Evolutionary conservation across 441 rosid species (phyloP), one percentile per base, ranked within the genome.

Genomic region (Populus tomentosa): DNA sequence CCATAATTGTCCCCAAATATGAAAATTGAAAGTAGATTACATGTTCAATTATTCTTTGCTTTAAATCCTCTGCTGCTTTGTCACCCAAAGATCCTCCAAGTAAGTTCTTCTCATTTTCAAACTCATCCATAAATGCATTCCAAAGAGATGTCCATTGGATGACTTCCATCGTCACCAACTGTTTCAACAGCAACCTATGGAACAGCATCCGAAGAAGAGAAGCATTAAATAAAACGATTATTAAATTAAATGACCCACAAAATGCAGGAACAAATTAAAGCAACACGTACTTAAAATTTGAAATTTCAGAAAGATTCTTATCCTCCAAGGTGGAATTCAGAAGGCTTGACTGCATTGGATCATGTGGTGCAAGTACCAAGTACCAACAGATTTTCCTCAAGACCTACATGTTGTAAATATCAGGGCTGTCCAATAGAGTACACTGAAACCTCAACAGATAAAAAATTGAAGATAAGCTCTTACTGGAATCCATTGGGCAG

Each of bases 311-410:
- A 67, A 93, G 82, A 82, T 89, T 95, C 84, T 91, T 95, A 77
- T 95, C 97, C 84, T 95, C 96, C 81, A 89, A 82, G 70, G 94
- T 89, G 64, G 98, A 90, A 83, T 90, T 93, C 68, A 95, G 89
- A 84, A 95, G 91, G 79, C 99, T 95, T 21, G 98, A 92, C 79
- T 95, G 99, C 99, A 95, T 93, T 10, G 98, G 89, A 84, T 91
- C 95, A 74, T 95, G 94, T 61, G 98, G 98, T 67, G 99, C 82
- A 79, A 95, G 89, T 66, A 90, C 94, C 72, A 95, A 80, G 81
- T 85, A 93, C 99, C 99, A 95, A 84, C 99, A 91, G 79, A 93
- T 91, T 87, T 93, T 95, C 88, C 98, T 88, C 82, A 94, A 86
- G 69, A 92, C 90, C 99, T 92, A 79, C 80, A 77, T 7, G 30